Base-by-base conservation (phyloP, 148 eudicot genomes). In the Drosera capensis region DNA sequence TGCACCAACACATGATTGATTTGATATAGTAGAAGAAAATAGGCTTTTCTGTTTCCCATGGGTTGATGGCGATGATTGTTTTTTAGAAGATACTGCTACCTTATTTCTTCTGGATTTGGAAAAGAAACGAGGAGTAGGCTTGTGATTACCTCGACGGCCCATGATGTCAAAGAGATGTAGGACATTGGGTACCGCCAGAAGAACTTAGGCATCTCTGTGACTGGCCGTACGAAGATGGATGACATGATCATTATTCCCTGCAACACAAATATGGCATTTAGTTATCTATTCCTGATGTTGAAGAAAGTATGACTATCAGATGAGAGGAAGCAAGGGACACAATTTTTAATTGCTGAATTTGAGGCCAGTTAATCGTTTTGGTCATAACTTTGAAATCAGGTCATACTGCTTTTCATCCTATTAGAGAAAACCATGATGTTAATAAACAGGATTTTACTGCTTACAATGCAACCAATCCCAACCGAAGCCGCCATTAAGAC, bases 121-220 rank as follows among this genome's bases (percentile, higher is more conserved):
- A 28, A 28, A 28, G 31, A 31, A 8, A 8, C 14, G 12, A 11
- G 15, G 20, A 6, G 43, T 16, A 12, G 20, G 6, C 0, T 2
- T 8, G 11, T 3, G 22, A 21, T 5, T 26, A 46, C 53, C 41
- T 48, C 23, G 7, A 48, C 31, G 18, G 52, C 52, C 52, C 39
- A 48, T 12, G 52, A 48, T 19, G 40, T 13, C 16, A 48, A 48
- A 21, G 40, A 29, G n/a, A 48, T 48, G 41, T 30, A 48, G 40
- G 39, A 28, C 52, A 48, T 48, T 3, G 52, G 52, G 23, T 48
- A 48, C 9, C 52, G 24, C 52, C 52, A 48, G 2, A 48, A 48
- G 40, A 48, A 8, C 21, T 48, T 48, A 13, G 52, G 52, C 7
- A 48, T 9, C 8, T 22, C 24, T 29, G 16, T 8, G 19, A 48